Evolutionary conservation across 1,284 basidiomycete genomes (phyloP).

Genomic region (Cutaneotrichosporon mucoides): DNA sequence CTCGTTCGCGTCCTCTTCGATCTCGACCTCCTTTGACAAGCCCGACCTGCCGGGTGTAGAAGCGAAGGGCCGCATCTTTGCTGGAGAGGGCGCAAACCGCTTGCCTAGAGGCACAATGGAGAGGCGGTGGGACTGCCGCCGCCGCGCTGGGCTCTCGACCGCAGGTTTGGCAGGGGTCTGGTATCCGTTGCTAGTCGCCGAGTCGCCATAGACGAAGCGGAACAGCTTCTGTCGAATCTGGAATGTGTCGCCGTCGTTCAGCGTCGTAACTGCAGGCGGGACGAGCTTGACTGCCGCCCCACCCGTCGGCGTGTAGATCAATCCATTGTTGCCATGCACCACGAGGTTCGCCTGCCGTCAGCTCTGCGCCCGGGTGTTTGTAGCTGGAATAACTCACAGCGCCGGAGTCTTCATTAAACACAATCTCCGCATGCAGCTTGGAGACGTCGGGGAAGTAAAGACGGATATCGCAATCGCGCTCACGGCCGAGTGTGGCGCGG

Average conservation of each 20-base stretch:
- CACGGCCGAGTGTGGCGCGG: conserved; percentile 41
- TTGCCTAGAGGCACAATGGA: conserved; percentile 40
- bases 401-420: conserved; percentile 36
- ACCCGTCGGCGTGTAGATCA: conserved; percentile 22
- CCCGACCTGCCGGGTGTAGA: too few species aligned
- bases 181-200: too few species aligned
- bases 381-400: conserved; percentile 23
- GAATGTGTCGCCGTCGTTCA: conserved; percentile 38
- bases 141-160: background rate
- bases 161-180: too few species aligned
- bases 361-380: background rate
- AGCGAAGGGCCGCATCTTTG: conserved; percentile 9
- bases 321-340: conserved; percentile 38
- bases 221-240: conserved; percentile 45
- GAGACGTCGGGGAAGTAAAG: conserved; percentile 47
- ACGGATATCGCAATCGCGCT: conserved; percentile 41
- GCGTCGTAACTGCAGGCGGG: conserved; percentile 22
- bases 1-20: background rate
- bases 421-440: conserved; percentile 43
- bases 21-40: background rate
- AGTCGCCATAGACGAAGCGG: conserved; percentile 39
- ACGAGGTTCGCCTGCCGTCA: conserved; percentile 33
- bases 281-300: conserved; percentile 11
- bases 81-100: conserved; percentile 39
- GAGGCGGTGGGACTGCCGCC: conserved; percentile 33